phyloP scores from a whole-genome alignment of 208 protist species.

The Leishmania mexicana region DNA sequence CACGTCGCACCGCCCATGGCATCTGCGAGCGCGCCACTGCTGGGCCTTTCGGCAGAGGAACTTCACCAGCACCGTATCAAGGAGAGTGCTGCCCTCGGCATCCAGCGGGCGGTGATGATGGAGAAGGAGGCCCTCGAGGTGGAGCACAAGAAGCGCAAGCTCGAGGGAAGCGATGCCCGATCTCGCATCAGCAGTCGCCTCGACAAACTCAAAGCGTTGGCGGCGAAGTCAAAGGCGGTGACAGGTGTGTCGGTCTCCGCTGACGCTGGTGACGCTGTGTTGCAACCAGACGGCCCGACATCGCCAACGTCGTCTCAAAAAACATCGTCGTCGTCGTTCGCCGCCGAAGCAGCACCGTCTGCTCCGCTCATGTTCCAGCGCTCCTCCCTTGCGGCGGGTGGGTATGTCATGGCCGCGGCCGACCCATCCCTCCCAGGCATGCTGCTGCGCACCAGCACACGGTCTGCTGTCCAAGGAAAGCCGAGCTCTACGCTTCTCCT shows the following conservation, averaged over 20 bases:
- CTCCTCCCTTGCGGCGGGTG: conserved; percentile 65
- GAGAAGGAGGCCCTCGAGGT: conserved; percentile 66
- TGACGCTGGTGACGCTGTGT: no score
- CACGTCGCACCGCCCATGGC: neutral
- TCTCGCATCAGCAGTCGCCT: conserved; percentile 63
- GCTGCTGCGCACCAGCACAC: conserved; percentile 1
- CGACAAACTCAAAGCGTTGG: conserved; percentile 52
- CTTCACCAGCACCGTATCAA: conserved; percentile 71
- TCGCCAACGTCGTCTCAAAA: neutral
- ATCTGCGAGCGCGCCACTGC: neutral
- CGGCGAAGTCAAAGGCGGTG: conserved; percentile 10
- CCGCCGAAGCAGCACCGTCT: neutral
- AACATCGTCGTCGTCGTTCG: neutral
- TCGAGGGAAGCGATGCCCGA: conserved; percentile 62
- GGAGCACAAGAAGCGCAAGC: conserved; percentile 53
- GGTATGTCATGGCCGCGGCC: conserved; percentile 55
- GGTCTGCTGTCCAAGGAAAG: conserved; percentile 40
- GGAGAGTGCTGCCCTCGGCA: conserved; percentile 70
- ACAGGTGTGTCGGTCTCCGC: neutral
- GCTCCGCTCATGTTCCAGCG: conserved; percentile 70
- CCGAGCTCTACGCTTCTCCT: conserved; percentile 84
- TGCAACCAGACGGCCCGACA: neutral
- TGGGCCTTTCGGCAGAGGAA: conserved; percentile 76
- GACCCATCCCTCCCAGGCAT: neutral
- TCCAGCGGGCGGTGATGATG: conserved; percentile 67